A percentile compares a stretch with the other conserved stretches of the same genome.
Conservation (phyloP, 208 protist genomes). For the Acanthamoeba quina region DNA sequence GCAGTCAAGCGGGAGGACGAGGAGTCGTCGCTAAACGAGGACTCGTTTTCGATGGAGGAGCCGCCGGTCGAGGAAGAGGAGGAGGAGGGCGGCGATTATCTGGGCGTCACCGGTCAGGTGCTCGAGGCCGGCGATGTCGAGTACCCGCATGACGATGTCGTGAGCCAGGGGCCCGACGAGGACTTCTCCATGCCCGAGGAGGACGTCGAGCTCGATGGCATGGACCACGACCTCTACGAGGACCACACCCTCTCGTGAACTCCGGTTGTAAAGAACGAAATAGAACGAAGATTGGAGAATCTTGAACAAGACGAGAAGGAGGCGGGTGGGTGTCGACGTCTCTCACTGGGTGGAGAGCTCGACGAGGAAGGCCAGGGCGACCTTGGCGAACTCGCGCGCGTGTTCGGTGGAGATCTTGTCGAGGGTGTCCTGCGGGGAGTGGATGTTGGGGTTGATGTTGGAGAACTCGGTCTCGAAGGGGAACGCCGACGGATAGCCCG, state of each 20-base stretch:
- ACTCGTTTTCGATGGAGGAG: neutral
- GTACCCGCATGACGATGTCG: constrained; percentile 28
- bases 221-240: neutral
- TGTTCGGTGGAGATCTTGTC: constrained; percentile 16
- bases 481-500: constrained; percentile 78
- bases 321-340: too few relatives aligned
- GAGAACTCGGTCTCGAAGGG: constrained; percentile 75
- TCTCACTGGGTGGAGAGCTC: constrained; percentile 67
- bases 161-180: constrained; percentile 24
- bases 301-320: too few relatives aligned
- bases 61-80: too few relatives aligned
- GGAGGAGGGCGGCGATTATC: constrained; percentile 1
- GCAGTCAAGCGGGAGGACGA: constrained; percentile 17
- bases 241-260: neutral
- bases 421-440: constrained; percentile 75
- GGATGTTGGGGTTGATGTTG: constrained; percentile 79
- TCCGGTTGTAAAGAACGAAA: neutral
- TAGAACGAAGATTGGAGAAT: too few relatives aligned
- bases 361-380: constrained; percentile 74
- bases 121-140: neutral
- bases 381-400: constrained; percentile 75
- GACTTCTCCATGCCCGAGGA: constrained; percentile 24
- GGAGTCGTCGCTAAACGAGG: constrained; percentile 30
- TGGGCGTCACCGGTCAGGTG: neutral
- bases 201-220: neutral